Conservation (phyloP, 1,284 basidiomycete species). For the Microbotryum violaceum region DNA sequence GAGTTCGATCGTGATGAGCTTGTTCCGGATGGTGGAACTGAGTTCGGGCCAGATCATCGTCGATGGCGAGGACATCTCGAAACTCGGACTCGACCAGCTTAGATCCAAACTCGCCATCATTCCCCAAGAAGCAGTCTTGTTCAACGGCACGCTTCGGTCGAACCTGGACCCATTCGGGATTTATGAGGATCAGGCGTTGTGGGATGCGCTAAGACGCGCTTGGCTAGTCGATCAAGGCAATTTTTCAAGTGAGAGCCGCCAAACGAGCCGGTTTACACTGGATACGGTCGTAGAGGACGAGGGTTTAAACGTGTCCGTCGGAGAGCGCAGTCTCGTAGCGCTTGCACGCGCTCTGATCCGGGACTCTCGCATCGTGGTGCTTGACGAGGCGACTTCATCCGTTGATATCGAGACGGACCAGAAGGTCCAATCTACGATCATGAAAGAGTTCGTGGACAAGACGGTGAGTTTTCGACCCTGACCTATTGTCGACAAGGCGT, state of each 20-base stretch:
- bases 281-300: conserved; percentile 77
- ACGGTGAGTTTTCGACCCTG: conserved; percentile 46
- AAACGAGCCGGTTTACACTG: conserved; percentile 52
- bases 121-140: conserved; percentile 59
- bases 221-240: conserved; percentile 36
- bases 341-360: conserved; percentile 72
- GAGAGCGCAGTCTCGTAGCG: conserved; percentile 65
- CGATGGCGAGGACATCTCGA: conserved; percentile 54
- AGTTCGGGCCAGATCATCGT: conserved; percentile 58
- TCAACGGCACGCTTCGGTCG: conserved; percentile 40
- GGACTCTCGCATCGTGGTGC: conserved; percentile 61
- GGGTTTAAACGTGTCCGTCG: conserved; percentile 64
- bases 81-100: conserved; percentile 51
- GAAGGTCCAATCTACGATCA: conserved; percentile 63
- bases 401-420: conserved; percentile 67
- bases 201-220: conserved; percentile 40
- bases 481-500: background rate
- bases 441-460: conserved; percentile 55
- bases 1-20: conserved; percentile 58
- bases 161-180: conserved; percentile 42
- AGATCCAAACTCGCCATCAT: conserved; percentile 61
- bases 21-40: conserved; percentile 66
- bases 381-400: conserved; percentile 75
- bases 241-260: background rate
- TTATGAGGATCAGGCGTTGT: conserved; percentile 40